Evolutionary conservation across 805 yeast species (phyloP), one percentile per base, ranked within the genome.

Genomic region (Komagataella pseudopastoris): DNA sequence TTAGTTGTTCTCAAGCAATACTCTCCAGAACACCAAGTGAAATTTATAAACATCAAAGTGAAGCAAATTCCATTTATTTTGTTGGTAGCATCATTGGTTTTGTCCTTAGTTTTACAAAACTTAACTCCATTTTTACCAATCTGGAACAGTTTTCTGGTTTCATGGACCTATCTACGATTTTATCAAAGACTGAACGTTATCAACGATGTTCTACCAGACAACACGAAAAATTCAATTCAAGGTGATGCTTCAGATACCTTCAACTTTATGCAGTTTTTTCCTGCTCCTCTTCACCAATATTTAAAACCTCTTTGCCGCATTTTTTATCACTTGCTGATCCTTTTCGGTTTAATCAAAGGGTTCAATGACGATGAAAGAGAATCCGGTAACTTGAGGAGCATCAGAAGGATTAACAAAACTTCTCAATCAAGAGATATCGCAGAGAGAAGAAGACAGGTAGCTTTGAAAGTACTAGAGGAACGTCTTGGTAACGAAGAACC

Each of bases 181-280:
- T 81, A 69, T 69, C 93, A 88, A 60, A 60, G 75, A 14, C 73
- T 77, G 48, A 66, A 59, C 23, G 59, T 60, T 45, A 45, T 61
- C 6, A 36, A 43, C 14, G 63, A 61, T 23, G 52, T 64, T 18
- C 57, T 66, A 47, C 68, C 64, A 43, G 46, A 81, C 79, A 47
- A 63, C 72, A n/a, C 67, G 82, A 56, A 50, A 22, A 50, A 58
- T 39, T 62, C 72, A 22, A 67, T 81, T 8, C 65, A 76, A 23
- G 96, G 97, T 44, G 96, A 89, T 64, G 95, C 96, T 0, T 82
- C 93, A 0, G 96, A 90, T 57, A 85, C 91, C 1, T 90, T 90
- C 70, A 81, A 86, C 51, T 73, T 90, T 55, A 81, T 83, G 36
- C 83, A 84, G 58, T 88, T 90, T 63, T 90, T 90, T 78, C 97